A percentile compares a stretch with the other conserved stretches of the same genome.
Conservation (phyloP, 2,329 filamentous ascomycete species). For the Fusarium concolor region DNA sequence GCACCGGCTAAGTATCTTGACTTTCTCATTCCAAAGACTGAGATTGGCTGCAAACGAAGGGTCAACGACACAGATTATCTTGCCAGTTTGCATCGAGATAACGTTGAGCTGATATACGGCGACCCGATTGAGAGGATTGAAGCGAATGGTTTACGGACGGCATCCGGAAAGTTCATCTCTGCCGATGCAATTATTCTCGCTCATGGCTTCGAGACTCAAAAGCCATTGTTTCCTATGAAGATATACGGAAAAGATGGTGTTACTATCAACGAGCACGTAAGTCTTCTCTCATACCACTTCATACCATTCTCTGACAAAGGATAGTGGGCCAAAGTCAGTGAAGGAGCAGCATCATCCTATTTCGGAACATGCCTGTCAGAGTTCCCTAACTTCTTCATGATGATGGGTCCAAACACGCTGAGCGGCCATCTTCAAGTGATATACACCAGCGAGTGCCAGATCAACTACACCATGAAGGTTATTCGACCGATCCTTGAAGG, state of each 20-base stretch:
- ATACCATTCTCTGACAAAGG: constrained; percentile 40
- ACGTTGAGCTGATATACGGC: constrained; percentile 47
- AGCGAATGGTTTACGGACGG: constrained; percentile 27
- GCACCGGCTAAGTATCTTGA: constrained; percentile 47
- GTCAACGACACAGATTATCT: constrained; percentile 53
- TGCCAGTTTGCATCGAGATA: constrained; percentile 43
- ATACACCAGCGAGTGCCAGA: constrained; percentile 63
- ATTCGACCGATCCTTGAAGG: constrained; percentile 53
- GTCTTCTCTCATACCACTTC: constrained; percentile 3
- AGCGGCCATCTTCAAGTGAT: constrained; percentile 63
- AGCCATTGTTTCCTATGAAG: constrained; percentile 59
- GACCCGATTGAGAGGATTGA: constrained; percentile 34
- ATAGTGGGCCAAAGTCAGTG: constrained; percentile 42
- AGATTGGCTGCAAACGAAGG: constrained; percentile 52
- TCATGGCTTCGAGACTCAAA: constrained; percentile 61
- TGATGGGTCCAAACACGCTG: constrained; percentile 51
- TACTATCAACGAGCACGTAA: constrained; percentile 55
- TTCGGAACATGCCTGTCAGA: constrained; percentile 60
- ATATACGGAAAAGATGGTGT: constrained; percentile 57
- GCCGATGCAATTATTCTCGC: constrained; percentile 58
- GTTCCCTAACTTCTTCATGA: constrained; percentile 58
- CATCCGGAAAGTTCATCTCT: constrained; percentile 33
- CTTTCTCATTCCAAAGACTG: constrained; percentile 49
- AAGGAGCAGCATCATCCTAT: constrained; percentile 54
- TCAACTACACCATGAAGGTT: constrained; percentile 55